Conservation (phyloP, 331 rosid species). For the Spiraea crenata region DNA sequence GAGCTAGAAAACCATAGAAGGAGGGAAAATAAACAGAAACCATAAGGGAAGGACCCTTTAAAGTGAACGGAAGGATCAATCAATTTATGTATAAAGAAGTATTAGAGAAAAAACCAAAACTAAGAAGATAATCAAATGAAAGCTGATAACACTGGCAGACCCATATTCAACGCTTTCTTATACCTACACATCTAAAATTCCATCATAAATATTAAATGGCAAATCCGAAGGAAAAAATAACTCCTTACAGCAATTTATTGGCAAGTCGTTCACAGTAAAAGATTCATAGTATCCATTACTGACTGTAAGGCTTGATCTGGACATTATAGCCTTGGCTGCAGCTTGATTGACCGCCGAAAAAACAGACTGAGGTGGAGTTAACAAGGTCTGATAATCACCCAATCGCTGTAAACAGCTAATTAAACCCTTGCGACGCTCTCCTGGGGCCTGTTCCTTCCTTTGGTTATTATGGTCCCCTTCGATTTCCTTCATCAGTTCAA, state of each 20-base stretch:
- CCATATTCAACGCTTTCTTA: neutral
- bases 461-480: slow-evolving; percentile 47
- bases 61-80: neutral
- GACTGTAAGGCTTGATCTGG: slow-evolving; percentile 58
- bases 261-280: slow-evolving; percentile 55
- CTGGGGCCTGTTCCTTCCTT: slow-evolving; percentile 48
- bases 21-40: neutral
- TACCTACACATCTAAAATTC: slow-evolving; percentile 2
- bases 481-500: slow-evolving; percentile 60
- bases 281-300: slow-evolving; percentile 46
- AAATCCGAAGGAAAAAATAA: slow-evolving; percentile 28
- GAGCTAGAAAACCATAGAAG: slow-evolving; percentile 10
- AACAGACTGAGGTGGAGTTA: slow-evolving; percentile 68
- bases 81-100: neutral
- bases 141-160: neutral
- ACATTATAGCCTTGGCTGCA: slow-evolving; percentile 79
- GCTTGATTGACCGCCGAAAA: slow-evolving; percentile 73
- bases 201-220: slow-evolving; percentile 12
- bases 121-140: neutral
- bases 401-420: slow-evolving; percentile 67
- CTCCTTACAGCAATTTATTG: slow-evolving; percentile 64
- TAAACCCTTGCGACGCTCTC: slow-evolving; percentile 64
- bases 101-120: neutral
- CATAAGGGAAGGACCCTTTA: neutral
- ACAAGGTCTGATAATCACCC: slow-evolving; percentile 67